Conservation (phyloP, 2,329 filamentous ascomycete genomes). For the Pseudopyricularia cyperi region DNA sequence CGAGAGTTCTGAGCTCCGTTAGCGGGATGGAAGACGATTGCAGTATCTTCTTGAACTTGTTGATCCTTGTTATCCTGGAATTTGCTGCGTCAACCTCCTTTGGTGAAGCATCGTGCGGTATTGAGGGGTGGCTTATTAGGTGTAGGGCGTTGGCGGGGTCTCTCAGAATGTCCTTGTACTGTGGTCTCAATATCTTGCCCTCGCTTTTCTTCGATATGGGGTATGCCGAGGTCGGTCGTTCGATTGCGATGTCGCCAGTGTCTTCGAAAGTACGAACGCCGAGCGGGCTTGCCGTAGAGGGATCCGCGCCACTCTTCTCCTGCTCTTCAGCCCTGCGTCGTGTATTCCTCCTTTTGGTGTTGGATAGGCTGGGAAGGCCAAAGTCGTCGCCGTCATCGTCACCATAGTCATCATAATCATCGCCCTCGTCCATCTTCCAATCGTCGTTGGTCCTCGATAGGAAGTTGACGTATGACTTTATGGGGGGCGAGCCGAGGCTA, state of each 20-base stretch:
- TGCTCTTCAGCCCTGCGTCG: slow-evolving; percentile 33
- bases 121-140: slow-evolving; percentile 75
- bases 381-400: slow-evolving; percentile 93
- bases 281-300: not conserved
- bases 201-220: slow-evolving; percentile 81
- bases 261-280: slow-evolving; percentile 40
- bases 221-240: slow-evolving; percentile 70
- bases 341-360: slow-evolving; percentile 64
- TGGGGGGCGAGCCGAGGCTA: slow-evolving; percentile 47
- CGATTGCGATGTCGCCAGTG: slow-evolving; percentile 88
- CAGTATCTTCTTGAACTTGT: slow-evolving; percentile 94
- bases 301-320: slow-evolving; percentile 8
- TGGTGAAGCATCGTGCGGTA: slow-evolving; percentile 57
- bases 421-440: slow-evolving; percentile 61
- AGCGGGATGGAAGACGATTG: slow-evolving; percentile 85
- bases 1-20: slow-evolving; percentile 67
- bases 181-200: slow-evolving; percentile 88
- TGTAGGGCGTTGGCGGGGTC: slow-evolving; percentile 89
- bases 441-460: slow-evolving; percentile 71
- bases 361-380: slow-evolving; percentile 82
- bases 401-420: slow-evolving; percentile 64
- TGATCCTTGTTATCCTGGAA: slow-evolving; percentile 82
- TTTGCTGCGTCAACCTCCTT: slow-evolving; percentile 82
- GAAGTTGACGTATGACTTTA: slow-evolving; percentile 68
- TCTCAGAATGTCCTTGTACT: slow-evolving; percentile 91